A percentile compares a stretch with the other conserved stretches of the same genome.
These are phyloP conservation scores for Trametes versicolor DNA, from an alignment of 1,284 basidiomycete species.

Conservation along the genomic window DNA sequence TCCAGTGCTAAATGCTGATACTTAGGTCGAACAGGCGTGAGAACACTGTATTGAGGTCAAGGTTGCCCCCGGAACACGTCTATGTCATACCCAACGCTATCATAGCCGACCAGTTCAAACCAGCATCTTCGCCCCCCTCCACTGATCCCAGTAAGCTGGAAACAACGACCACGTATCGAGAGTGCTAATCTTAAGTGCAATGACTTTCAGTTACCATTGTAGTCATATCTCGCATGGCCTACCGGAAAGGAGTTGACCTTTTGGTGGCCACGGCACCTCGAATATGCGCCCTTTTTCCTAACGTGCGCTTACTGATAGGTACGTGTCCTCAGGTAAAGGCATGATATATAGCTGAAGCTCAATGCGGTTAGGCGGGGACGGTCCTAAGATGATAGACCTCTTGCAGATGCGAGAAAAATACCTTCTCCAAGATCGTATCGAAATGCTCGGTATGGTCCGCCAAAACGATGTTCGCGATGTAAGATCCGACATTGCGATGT, in stretches of 20 bases:
- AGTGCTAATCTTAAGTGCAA: neutral
- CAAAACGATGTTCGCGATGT: conserved; percentile 88
- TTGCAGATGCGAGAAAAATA: conserved; percentile 96
- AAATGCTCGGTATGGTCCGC: conserved; percentile 85
- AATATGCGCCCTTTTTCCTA: conserved; percentile 86
- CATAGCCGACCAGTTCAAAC: conserved; percentile 88
- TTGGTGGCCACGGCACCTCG: conserved; percentile 92
- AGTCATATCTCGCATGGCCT: conserved; percentile 93
- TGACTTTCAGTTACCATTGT: conserved; percentile 84
- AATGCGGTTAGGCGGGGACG: conserved; percentile 78
- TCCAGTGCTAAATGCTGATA: neutral
- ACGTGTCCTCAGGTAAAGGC: conserved; percentile 35
- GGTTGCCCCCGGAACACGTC: conserved; percentile 69
- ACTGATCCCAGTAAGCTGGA: conserved; percentile 23
- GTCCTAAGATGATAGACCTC: conserved; percentile 94
- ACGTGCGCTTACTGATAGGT: conserved; percentile 92
- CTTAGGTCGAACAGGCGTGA: conserved; percentile 68
- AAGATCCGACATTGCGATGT: conserved; percentile 39
- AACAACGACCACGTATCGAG: neutral
- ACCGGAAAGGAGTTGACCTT: conserved; percentile 97
- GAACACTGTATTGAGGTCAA: conserved; percentile 92
- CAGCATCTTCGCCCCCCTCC: conserved; percentile 51
- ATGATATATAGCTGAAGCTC: neutral
- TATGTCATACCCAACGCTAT: conserved; percentile 97
- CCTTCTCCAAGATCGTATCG: conserved; percentile 90